Evolutionary conservation across 768 basidiomycete genomes (phyloP), one percentile per base, ranked within the genome.

Genomic region (Suillus hirtellus): DNA sequence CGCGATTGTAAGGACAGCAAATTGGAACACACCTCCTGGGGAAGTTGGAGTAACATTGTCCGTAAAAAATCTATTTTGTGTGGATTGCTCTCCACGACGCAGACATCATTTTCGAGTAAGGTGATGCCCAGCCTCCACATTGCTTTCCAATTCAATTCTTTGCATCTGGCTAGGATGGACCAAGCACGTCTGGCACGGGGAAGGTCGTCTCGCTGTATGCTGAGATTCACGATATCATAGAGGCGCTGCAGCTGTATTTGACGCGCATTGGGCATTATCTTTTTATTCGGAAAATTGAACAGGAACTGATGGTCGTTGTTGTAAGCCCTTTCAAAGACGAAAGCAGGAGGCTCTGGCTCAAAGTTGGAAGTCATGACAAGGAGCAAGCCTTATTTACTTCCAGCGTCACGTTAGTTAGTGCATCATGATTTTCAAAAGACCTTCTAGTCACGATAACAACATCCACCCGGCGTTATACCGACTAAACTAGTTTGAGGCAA

Each of bases 171-270:
- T 24, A 95, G 83, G 43, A 94, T 87, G 27, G 83, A 77, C 90
- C 92, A 95, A 8, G 88, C 88, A 64, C 83, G 80, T 61, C 76
- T 81, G 31, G 93, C 93, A 46, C 88, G 81, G 50, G 72, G 69
- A 61, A 85, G 75, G 73, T 95, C 90, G 50, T 81, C 80, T 19
- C 86, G 84, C 52, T 90, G 89, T 37, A 94, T 77, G 67, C 80
- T 86, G 46, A 93, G 75, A 53, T 93, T 85, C 31, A 95, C 75
- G 17, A 94, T 69, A 75, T 95, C 93, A 70, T 85, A 86, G 2
- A 95, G 78, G 27, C 90, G 86, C 46, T 88, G 84, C 53, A 94
- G 80, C 72, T 94, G 92, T 5, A 88, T 77, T 74, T 86, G 89
- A 37, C 92, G 82, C 44, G 87, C 76, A 2, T 85, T 86, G 12